Percentiles rank a stretch among this genome's conserved stretches.
These are phyloP conservation scores for Zygnema cylindricum DNA, from an alignment of 139 green algal genomes.

Conservation along the genomic window DNA sequence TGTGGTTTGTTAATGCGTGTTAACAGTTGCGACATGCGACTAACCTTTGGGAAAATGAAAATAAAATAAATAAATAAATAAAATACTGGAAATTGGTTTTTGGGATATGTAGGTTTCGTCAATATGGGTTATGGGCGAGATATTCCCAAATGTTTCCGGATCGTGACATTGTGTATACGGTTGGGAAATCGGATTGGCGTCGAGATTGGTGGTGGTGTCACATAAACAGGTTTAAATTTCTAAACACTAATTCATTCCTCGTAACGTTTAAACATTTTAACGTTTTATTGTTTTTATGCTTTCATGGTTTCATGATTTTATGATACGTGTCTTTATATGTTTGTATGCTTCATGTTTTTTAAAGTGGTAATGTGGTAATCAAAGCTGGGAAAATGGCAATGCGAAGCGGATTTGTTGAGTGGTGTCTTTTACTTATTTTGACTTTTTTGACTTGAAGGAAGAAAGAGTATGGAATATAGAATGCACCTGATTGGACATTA, in stretches of 20 bases:
- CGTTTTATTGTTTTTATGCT: neutral
- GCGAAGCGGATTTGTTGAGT: neutral
- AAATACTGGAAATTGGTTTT: too few species aligned
- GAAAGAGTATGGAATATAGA: too few species aligned
- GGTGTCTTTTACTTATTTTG: too few species aligned
- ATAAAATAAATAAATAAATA: too few species aligned
- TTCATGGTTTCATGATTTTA: neutral
- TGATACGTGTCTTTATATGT: neutral
- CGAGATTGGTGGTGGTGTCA: conserved; percentile 18
- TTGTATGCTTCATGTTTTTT: neutral
- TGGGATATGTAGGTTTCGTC: conserved; percentile 11
- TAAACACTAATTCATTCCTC: too few species aligned
- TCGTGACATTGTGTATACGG: conserved; percentile 10
- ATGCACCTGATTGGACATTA: neutral
- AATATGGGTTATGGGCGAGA: conserved; percentile 2
- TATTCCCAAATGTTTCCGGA: neutral
- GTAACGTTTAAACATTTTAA: too few species aligned
- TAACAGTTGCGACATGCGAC: too few species aligned
- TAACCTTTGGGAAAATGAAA: too few species aligned
- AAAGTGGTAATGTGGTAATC: neutral
- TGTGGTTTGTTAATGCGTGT: too few species aligned
- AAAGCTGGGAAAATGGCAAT: neutral
- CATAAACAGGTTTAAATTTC: neutral
- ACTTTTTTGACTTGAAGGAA: too few species aligned
- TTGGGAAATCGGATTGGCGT: conserved; percentile 7